Evolutionary conservation across 2,329 filamentous ascomycete genomes (phyloP).

Genomic region (Penicillium hesseltinei): DNA sequence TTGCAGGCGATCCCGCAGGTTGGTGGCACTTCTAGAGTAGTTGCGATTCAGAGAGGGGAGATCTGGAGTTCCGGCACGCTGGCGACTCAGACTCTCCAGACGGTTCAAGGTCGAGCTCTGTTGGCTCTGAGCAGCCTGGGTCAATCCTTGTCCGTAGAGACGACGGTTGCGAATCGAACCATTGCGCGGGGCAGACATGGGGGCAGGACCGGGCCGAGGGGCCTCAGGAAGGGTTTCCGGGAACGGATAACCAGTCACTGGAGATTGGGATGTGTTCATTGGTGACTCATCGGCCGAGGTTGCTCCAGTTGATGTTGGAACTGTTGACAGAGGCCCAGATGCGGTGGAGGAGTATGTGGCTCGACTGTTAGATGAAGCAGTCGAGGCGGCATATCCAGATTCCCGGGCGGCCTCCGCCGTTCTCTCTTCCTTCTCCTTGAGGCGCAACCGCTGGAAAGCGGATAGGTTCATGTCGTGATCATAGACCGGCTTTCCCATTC

Average conservation of each 20-base stretch:
- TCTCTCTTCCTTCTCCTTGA: slow-evolving; percentile 51
- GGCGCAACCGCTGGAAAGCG: slow-evolving; percentile 73
- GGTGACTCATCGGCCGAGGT: slow-evolving; percentile 80
- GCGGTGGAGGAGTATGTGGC: slow-evolving; percentile 83
- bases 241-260: slow-evolving; percentile 13
- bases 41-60: slow-evolving; percentile 45
- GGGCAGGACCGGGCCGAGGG: slow-evolving; percentile 23
- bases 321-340: slow-evolving; percentile 66
- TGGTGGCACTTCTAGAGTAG: slow-evolving; percentile 61
- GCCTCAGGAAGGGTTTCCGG: slow-evolving; percentile 23
- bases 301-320: slow-evolving; percentile 78
- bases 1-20: slow-evolving; percentile 55
- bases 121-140: slow-evolving; percentile 76
- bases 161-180: slow-evolving; percentile 68
- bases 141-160: slow-evolving; percentile 79
- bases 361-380: slow-evolving; percentile 69
- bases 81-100: slow-evolving; percentile 73
- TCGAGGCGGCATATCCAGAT: slow-evolving; percentile 50
- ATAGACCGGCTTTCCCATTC: slow-evolving; percentile 69
- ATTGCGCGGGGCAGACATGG: slow-evolving; percentile 54
- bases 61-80: slow-evolving; percentile 58
- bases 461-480: slow-evolving; percentile 83
- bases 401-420: slow-evolving; percentile 43
- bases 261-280: slow-evolving; percentile 30
- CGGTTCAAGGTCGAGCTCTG: slow-evolving; percentile 74